A percentile compares a stretch with the other conserved stretches of the same genome.
Conservation (phyloP, 2,329 filamentous ascomycete species). For the Hirsutella thompsonii region DNA sequence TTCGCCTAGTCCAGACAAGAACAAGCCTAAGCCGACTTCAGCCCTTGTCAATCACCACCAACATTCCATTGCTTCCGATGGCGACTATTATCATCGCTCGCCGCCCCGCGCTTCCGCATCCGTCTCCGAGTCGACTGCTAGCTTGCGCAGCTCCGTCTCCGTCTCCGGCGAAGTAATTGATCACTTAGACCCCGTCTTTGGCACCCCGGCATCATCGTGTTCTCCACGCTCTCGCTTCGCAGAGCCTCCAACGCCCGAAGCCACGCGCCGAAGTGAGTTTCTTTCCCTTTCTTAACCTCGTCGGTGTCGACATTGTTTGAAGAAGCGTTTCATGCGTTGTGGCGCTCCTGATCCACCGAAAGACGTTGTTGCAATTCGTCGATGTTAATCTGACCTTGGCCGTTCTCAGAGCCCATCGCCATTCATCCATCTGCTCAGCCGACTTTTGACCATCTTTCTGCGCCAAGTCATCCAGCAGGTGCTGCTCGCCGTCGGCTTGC, state of each 20-base stretch:
- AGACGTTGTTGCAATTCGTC: too few species aligned
- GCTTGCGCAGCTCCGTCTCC: conserved; percentile 8
- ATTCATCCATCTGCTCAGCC: background rate
- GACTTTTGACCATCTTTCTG: background rate
- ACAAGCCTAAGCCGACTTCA: background rate
- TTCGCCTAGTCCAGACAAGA: background rate
- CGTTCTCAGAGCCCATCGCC: background rate
- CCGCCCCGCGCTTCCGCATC: background rate
- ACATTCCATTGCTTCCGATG: background rate
- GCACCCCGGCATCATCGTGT: background rate
- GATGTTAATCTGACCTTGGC: too few species aligned
- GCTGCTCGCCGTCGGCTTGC: background rate
- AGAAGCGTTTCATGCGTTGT: too few species aligned
- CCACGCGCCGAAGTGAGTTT: background rate
- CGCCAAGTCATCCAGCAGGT: background rate
- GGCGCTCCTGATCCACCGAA: too few species aligned
- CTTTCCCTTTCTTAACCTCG: background rate
- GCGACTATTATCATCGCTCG: background rate
- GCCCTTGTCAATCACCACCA: background rate
- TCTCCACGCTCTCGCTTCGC: background rate
- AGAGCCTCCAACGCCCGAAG: background rate
- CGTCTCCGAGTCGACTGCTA: conserved; percentile 1
- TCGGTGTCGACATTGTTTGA: background rate
- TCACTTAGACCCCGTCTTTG: background rate
- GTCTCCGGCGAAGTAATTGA: background rate